phyloP scores from a whole-genome alignment of 1,284 basidiomycete species.

The Apiotrichum brassicae region DNA sequence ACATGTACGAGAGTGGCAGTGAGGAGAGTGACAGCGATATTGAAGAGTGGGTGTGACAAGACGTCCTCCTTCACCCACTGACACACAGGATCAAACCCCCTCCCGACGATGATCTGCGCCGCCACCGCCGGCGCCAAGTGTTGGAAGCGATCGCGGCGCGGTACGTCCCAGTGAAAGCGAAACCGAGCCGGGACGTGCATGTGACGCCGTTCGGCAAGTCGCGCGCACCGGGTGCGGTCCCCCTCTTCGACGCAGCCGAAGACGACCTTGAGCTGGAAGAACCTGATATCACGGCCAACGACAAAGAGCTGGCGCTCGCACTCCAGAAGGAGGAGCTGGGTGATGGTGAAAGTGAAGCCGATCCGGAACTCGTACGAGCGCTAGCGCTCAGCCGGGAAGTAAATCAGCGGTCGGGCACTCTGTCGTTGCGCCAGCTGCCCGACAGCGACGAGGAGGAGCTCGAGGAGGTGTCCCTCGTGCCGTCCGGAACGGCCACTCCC shows the following conservation, averaged over 20 bases:
- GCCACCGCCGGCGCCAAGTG: conserved; percentile 61
- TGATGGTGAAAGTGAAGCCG: conserved; percentile 38
- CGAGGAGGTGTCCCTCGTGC: conserved; percentile 30
- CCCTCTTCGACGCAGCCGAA: conserved; percentile 57
- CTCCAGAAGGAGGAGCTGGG: conserved; percentile 44
- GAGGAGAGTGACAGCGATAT: conserved; percentile 29
- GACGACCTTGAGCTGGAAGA: conserved; percentile 44
- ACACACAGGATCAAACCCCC: conserved; percentile 9
- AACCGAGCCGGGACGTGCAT: conserved; percentile 27
- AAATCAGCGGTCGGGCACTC: too few species aligned
- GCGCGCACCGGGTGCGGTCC: conserved; percentile 34
- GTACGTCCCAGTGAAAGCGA: conserved; percentile 48
- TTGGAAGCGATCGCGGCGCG: conserved; percentile 60
- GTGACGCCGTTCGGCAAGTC: conserved; percentile 34
- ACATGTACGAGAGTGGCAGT: conserved; percentile 28
- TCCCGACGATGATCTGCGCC: conserved; percentile 60
- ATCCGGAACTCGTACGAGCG: conserved; percentile 33
- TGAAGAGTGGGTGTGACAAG: conserved; percentile 4
- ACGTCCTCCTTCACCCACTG: not conserved
- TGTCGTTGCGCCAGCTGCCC: too few species aligned
- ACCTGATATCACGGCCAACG: conserved; percentile 26
- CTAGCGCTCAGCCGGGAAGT: conserved; percentile 19
- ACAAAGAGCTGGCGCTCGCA: conserved; percentile 42
- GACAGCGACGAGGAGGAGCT: conserved; percentile 24
- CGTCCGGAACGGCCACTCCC: not conserved